Evolutionary conservation across 768 basidiomycete species (phyloP).

Genomic region (Tremella fuciformis): DNA sequence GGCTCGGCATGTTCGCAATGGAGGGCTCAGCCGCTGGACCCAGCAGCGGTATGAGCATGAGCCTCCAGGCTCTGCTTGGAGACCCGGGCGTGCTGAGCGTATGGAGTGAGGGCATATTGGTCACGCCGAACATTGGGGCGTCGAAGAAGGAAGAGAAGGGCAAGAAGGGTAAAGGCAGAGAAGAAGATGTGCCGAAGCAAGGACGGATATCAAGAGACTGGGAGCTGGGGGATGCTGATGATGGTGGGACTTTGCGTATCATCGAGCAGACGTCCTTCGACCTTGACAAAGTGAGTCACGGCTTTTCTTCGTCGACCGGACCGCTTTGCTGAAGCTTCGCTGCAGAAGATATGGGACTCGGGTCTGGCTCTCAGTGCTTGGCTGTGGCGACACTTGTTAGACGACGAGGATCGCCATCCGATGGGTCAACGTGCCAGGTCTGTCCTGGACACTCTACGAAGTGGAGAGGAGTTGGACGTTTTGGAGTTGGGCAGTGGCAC

Average conservation of each 20-base stretch:
- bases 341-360: slow-evolving; percentile 94
- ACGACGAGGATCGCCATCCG: not conserved
- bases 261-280: slow-evolving; percentile 84
- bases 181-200: slow-evolving; percentile 35
- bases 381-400: slow-evolving; percentile 54
- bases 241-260: slow-evolving; percentile 55
- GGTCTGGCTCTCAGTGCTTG: slow-evolving; percentile 81
- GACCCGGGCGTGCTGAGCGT: slow-evolving; percentile 31
- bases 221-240: slow-evolving; percentile 1
- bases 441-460: slow-evolving; percentile 13
- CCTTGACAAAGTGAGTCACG: slow-evolving; percentile 73
- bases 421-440: not conserved
- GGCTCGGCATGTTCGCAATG: slow-evolving; percentile 58
- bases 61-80: not conserved
- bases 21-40: not conserved
- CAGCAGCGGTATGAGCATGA: slow-evolving; percentile 6
- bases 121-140: slow-evolving; percentile 9
- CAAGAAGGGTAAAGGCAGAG: slow-evolving; percentile 28
- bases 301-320: not conserved
- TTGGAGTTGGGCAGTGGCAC: slow-evolving; percentile 70
- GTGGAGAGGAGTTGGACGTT: not conserved
- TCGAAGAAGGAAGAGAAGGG: slow-evolving; percentile 44
- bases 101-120: slow-evolving; percentile 43
- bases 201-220: slow-evolving; percentile 33
- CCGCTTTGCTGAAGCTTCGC: not conserved